These are phyloP conservation scores for Didymella arachidicola DNA, from an alignment of 2,329 filamentous ascomycete species.

Conservation along the genomic window DNA sequence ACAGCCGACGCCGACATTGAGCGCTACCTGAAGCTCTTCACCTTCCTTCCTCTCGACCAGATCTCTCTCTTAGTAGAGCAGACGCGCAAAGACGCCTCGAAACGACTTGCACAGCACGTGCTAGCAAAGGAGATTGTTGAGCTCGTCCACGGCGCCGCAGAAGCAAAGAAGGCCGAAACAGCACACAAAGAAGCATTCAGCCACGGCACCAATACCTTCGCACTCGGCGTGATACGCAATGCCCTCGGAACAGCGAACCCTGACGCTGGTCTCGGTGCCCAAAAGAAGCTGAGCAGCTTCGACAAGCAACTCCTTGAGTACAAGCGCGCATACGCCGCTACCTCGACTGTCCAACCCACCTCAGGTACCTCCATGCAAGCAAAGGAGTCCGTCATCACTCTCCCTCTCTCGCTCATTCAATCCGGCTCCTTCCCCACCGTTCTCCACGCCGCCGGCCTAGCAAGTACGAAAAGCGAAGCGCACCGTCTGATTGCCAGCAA, in stretches of 20 bases:
- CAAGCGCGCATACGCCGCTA: conserved; percentile 39
- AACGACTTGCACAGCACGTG: conserved; percentile 80
- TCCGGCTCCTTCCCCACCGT: conserved; percentile 66
- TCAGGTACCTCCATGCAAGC: conserved; percentile 41
- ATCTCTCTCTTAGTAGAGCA: conserved; percentile 73
- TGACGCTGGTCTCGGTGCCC: conserved; percentile 7
- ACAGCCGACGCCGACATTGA: conserved; percentile 83
- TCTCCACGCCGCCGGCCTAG: conserved; percentile 67
- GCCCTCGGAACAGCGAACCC: conserved; percentile 21
- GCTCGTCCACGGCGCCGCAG: conserved; percentile 74
- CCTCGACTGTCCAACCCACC: conserved; percentile 24
- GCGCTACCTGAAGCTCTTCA: conserved; percentile 85
- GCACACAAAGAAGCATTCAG: conserved; percentile 61
- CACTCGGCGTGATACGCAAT: conserved; percentile 36
- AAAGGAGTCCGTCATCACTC: conserved; percentile 62
- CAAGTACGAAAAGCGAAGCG: conserved; percentile 63
- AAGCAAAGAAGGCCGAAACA: conserved; percentile 68
- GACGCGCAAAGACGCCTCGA: conserved; percentile 72
- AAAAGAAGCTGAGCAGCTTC: conserved; percentile 18
- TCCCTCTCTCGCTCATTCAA: conserved; percentile 65
- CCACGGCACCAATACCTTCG: conserved; percentile 42
- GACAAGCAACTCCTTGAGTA: conserved; percentile 31
- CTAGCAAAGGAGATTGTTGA: conserved; percentile 84
- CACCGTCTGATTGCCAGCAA: conserved; percentile 64
- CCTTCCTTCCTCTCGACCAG: conserved; percentile 77